Evolutionary conservation across 495 filamentous ascomycete genomes (phyloP), one percentile per base, ranked within the genome.

Genomic region (Thermothielavioides terrestris): DNA sequence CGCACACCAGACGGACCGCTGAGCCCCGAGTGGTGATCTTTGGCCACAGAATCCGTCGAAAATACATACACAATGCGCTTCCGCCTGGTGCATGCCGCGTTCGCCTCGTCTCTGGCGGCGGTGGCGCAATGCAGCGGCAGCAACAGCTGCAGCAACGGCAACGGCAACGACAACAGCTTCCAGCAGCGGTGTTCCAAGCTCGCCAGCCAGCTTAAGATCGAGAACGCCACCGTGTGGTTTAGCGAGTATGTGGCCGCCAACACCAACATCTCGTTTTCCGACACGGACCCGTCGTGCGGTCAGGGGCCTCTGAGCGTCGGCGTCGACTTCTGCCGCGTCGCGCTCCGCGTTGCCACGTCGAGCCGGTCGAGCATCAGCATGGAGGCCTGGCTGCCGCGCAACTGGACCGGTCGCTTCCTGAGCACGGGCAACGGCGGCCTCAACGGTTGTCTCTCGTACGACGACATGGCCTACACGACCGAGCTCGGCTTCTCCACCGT

Each of bases 381-480:
- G 42, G 42, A 44, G 28, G 42, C 42, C 1, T 44, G 27, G 42
- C 27, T 44, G 27, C 42, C 42, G 17, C 9, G 18, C 2, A 15
- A 44, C 42, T 44, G 42, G 42, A 32, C 42, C 42, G 42, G 42
- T 10, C 42, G 42, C 27, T 44, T 44, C 27, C 11, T 44, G 27
- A 44, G 27, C 42, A 44, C 42, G 17, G 42, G 42, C 27, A 44
- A 44, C 27, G 42, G 42, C 12, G 42, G 40, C 0, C 40, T 42
- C 25, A 42, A 42, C 25, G 40, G 40, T 1, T 42, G 42, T 12
- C 27, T 44, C 27, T 32, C 42, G 27, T 44, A 44, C 27, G 18
- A 31, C 27, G 25, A 30, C 18, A 44, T 44, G 42, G 27, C 26
- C 27, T 44, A 44, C 27, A 22, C 42, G 7, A 22, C 26, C 17